Conservation (phyloP, 1,139 yeast species). For the Candida mesenterica region DNA sequence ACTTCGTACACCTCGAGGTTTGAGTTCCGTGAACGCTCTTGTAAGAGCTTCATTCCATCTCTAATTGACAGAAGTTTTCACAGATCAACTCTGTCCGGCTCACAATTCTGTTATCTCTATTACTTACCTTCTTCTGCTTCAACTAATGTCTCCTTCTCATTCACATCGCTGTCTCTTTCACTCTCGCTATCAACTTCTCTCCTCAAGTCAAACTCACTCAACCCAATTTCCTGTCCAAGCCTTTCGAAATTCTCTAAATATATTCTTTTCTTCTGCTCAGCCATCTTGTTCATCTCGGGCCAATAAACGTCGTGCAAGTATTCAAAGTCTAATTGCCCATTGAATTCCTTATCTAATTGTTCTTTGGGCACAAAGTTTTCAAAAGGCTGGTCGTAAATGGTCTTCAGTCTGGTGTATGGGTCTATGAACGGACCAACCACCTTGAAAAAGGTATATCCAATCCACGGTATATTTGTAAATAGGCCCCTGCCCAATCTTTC, state of each 20-base stretch:
- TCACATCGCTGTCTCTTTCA: not conserved
- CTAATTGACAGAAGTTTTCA: too few relatives aligned
- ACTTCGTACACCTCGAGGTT: too few relatives aligned
- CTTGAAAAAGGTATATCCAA: conserved; percentile 48
- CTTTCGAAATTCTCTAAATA: conserved; percentile 39
- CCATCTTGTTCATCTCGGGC: conserved; percentile 42
- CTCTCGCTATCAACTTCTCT: not conserved
- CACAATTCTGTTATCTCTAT: too few relatives aligned
- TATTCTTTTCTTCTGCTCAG: conserved; percentile 34
- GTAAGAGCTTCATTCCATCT: too few relatives aligned
- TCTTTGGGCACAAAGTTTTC: conserved; percentile 44
- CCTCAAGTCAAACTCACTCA: conserved; percentile 46
- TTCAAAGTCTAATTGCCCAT: conserved; percentile 43
- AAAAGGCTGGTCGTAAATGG: conserved; percentile 49
- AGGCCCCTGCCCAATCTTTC: conserved; percentile 48
- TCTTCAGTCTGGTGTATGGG: conserved; percentile 49
- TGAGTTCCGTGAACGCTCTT: too few relatives aligned
- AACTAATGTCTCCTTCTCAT: not conserved
- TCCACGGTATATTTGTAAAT: conserved; percentile 48
- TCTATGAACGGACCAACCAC: conserved; percentile 50
- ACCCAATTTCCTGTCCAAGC: conserved; percentile 42
- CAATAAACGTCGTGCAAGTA: conserved; percentile 45
- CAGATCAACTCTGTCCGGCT: too few relatives aligned
- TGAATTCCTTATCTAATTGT: conserved; percentile 48
- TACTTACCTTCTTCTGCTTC: too few relatives aligned